A percentile compares a stretch with the other conserved stretches of the same genome.
phyloP scores from a whole-genome alignment of 2,329 filamentous ascomycete genomes.

The Ascochyta pisi region DNA sequence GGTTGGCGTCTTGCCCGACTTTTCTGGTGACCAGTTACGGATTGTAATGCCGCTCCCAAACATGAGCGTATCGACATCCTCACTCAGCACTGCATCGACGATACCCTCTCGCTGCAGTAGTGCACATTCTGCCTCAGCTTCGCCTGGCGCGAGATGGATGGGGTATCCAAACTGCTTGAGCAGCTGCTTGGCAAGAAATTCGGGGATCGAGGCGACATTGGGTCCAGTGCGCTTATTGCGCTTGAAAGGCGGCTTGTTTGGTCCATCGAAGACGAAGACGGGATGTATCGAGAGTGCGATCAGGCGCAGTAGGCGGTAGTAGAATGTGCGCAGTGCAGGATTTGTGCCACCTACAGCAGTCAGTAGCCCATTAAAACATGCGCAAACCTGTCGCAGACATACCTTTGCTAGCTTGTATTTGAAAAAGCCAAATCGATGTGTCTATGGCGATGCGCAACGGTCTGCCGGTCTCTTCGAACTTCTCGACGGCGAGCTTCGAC shows the following conservation, averaged over 20 bases:
- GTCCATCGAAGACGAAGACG: conserved; percentile 89
- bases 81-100: conserved; percentile 85
- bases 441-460: conserved; percentile 91
- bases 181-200: conserved; percentile 80
- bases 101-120: conserved; percentile 76
- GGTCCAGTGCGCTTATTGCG: conserved; percentile 76
- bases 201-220: conserved; percentile 70
- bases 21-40: conserved; percentile 82
- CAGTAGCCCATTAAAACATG: conserved; percentile 11
- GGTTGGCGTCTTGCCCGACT: conserved; percentile 73
- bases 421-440: conserved; percentile 97
- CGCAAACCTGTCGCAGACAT: conserved; percentile 10
- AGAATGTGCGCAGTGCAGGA: conserved; percentile 87
- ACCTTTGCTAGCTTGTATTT: conserved; percentile 83
- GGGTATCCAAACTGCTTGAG: conserved; percentile 86
- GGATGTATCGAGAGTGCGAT: conserved; percentile 80
- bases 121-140: conserved; percentile 96
- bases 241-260: conserved; percentile 85
- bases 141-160: conserved; percentile 85
- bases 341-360: conserved; percentile 74
- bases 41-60: conserved; percentile 85
- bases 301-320: conserved; percentile 85
- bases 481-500: conserved; percentile 79
- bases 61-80: conserved; percentile 98
- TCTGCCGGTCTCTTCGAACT: conserved; percentile 71